These are phyloP conservation scores for Calophaca sinica DNA, from an alignment of 306 rosid species.

Conservation along the genomic window DNA sequence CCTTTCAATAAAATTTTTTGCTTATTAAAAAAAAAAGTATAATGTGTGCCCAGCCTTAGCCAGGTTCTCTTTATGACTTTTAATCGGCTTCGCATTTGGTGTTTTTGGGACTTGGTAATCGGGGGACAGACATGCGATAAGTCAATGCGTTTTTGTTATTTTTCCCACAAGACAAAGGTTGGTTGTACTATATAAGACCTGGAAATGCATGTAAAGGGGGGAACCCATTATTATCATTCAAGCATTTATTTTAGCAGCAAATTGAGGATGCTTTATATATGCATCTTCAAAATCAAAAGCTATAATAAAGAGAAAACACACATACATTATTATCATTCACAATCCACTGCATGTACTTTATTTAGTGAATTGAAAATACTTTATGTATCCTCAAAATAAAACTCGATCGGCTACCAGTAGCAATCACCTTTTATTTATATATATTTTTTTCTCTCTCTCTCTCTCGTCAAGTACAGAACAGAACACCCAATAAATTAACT, in stretches of 20 bases:
- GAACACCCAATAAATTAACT: background rate
- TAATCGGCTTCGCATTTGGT: conserved; percentile 37
- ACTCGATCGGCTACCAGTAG: conserved; percentile 41
- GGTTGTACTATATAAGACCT: conserved; percentile 18
- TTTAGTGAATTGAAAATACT: conserved; percentile 41
- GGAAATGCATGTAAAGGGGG: too few species aligned
- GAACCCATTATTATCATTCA: too few species aligned
- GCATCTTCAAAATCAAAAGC: too few species aligned
- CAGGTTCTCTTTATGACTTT: too few species aligned
- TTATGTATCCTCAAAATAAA: conserved; percentile 42
- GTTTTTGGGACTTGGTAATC: conserved; percentile 31
- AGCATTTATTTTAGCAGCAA: too few species aligned
- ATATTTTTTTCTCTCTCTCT: conserved; percentile 37
- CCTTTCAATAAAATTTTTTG: too few species aligned
- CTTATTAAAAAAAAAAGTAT: too few species aligned
- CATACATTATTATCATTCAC: conserved; percentile 48
- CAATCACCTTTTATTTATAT: conserved; percentile 42
- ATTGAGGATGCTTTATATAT: too few species aligned
- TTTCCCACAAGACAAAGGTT: conserved; percentile 33
- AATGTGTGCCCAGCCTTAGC: too few species aligned
- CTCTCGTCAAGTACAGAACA: too few species aligned
- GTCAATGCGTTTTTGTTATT: conserved; percentile 43
- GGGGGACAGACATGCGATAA: conserved; percentile 42
- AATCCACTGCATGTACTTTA: conserved; percentile 41
- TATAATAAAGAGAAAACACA: background rate